Evolutionary conservation across 2,329 filamentous ascomycete genomes (phyloP), one percentile per base, ranked within the genome.

Genomic region (Fusarium nematophilum): DNA sequence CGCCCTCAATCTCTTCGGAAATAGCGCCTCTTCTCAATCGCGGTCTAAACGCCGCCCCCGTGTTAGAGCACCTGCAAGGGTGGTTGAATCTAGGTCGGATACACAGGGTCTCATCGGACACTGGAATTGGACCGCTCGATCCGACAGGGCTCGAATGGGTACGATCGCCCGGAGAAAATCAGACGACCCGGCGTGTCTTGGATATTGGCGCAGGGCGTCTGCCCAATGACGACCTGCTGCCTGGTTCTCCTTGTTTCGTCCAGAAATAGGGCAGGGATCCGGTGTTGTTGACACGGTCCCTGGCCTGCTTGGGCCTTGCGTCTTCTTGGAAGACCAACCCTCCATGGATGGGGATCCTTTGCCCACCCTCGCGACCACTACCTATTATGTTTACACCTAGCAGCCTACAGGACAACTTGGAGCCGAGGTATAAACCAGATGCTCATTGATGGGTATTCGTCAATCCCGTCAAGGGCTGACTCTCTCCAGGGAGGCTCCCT

Each of bases 201-300:
- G 33, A 43, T 45, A 37, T 39, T 8, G 14, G 18, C 18, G 30
- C 42, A 27, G n/a, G 18, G 42, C 37, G 10, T 27, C 5, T 10
- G 23, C 14, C 4, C 37, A 40, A 10, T 9, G 27, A 11, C n/a
- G 17, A 7, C 37, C 7, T 40, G 15, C 34, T 39, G 14, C 27
- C 17, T 13, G 14, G 37, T 30, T 21, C 33, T 38, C 27, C 14
- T 25, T 48, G 59, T 59, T 60, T 63, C 55, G 54, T 30, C 29
- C 53, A 63, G 42, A 63, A 40, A 47, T 40, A 63, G n/a, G 40
- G 15, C 38, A 38, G 23, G 44, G 33, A 21, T 38, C n/a, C 21
- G 33, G 15, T 36, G 13, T 37, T 21, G 3, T 46, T 27, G 5
- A 33, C 23, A 36, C 30, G 23, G n/a, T 45, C 42, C 18, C 10